A percentile compares a stretch with the other conserved stretches of the same genome.
phyloP scores from a whole-genome alignment of 148 eudicot species.

The Rheum nobile region DNA sequence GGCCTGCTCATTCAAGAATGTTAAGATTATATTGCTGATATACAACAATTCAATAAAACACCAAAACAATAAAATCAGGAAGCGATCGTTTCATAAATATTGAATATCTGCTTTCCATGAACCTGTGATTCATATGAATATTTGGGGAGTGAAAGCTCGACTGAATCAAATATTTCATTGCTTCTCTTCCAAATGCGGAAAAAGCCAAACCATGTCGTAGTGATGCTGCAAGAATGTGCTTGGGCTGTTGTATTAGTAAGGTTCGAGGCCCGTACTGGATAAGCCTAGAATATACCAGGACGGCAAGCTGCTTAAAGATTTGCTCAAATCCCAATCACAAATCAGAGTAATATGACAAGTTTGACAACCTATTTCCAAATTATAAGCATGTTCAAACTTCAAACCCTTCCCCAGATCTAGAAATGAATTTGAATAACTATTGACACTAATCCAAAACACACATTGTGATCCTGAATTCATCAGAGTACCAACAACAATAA shows the following conservation, averaged over 20 bases:
- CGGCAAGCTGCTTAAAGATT: constrained; percentile 12
- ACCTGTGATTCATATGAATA: constrained; percentile 89
- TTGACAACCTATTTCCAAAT: not conserved
- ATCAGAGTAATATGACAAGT: not conserved
- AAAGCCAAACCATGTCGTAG: constrained; percentile 96
- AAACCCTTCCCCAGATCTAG: not conserved
- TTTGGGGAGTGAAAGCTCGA: constrained; percentile 72
- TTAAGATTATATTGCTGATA: not conserved
- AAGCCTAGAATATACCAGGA: constrained; percentile 37
- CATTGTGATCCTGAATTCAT: not conserved
- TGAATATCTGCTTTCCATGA: constrained; percentile 6
- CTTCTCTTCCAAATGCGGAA: constrained; percentile 64
- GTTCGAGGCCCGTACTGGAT: constrained; percentile 43
- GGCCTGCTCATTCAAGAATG: constrained; percentile 36
- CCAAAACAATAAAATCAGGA: not conserved
- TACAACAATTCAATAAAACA: not conserved
- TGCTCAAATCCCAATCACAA: not conserved
- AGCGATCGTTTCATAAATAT: not conserved
- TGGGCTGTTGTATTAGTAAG: constrained; percentile 54
- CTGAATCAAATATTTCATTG: constrained; percentile 57
- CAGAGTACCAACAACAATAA: not conserved
- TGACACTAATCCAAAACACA: not conserved
- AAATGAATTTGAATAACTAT: not conserved
- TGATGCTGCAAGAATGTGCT: constrained; percentile 58
- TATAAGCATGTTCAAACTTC: not conserved